Evolutionary conservation across 106 monocot genomes (phyloP), one percentile per base, ranked within the genome.

Genomic region (Phalaenopsis equestris): DNA sequence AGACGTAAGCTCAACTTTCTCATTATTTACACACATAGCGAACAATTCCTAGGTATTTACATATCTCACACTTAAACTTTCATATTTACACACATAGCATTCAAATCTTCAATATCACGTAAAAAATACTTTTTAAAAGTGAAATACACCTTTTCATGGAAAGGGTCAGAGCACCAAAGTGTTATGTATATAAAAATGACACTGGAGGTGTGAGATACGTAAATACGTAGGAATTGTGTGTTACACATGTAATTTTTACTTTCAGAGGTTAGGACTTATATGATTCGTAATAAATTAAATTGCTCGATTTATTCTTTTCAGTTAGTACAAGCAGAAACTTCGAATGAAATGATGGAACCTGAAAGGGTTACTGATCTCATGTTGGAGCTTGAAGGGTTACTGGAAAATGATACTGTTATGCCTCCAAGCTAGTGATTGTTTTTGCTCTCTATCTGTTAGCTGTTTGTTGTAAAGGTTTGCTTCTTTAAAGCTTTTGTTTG

Each of bases 361-460:
- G 80, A 1, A 12, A 14, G 17, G 41, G 91, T 91, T 38, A 76
- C 72, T 55, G 87, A 91, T 82, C 65, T 93, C 82, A 93, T 93
- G 93, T 82, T 75, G 39, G 90, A 87, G 46, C 73, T 93, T 46
- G 92, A 93, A 55, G 90, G 91, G 79, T 80, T 96, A 11, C 77
- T 79, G 79, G 86, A 83, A n/a, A 87, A 90, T 67, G 93, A 91
- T 67, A 15, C 14, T 41, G 11, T 41, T 16, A 39, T 36, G 39
- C 72, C 72, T 14, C 4, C 72, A 41, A 8, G 24, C 24, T 16
- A 2, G 72, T 72, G 37, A 38, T 72, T 38, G 72, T 72, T 72
- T 38, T 72, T 38, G 72, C 72, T 72, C 21, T 39, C 30, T 24
- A 30, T 72, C 15, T 72, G 30, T 41, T 65, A 24, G 39, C 9